These are phyloP conservation scores for Ustilago loliicola DNA, from an alignment of 1,284 basidiomycete genomes.

Conservation along the genomic window DNA sequence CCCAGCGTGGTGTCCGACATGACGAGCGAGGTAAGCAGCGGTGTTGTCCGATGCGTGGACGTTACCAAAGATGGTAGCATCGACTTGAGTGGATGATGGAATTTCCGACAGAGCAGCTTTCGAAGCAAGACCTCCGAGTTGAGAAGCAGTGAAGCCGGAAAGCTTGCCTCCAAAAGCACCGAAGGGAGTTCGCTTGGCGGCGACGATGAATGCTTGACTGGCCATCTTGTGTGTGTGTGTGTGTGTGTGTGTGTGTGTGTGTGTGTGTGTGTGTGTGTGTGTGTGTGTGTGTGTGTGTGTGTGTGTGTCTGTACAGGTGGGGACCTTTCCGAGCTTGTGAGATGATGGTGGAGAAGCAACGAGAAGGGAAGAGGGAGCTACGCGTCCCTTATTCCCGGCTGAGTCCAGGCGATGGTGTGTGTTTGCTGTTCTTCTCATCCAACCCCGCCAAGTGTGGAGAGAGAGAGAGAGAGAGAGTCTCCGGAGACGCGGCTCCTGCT, in stretches of 20 bases:
- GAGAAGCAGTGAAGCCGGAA: slow-evolving; percentile 53
- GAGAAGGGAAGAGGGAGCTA: neutral
- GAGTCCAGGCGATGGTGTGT: neutral
- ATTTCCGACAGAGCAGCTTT: slow-evolving; percentile 74
- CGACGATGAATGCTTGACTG: slow-evolving; percentile 70
- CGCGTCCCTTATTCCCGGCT: slow-evolving; percentile 3
- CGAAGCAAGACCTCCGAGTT: slow-evolving; percentile 74
- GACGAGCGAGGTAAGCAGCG: slow-evolving; percentile 93
- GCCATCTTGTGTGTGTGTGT: slow-evolving; percentile 25
- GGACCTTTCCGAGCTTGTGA: neutral
- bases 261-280: neutral
- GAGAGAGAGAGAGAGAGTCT: neutral
- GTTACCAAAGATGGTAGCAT: slow-evolving; percentile 70
- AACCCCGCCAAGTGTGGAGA: slow-evolving; percentile 4
- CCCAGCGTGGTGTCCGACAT: slow-evolving; percentile 90
- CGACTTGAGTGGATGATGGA: slow-evolving; percentile 71
- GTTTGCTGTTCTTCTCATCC: slow-evolving; percentile 6
- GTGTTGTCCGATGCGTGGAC: slow-evolving; percentile 71
- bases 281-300: too few species aligned
- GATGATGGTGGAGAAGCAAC: neutral
- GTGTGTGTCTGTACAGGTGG: neutral
- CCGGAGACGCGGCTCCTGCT: slow-evolving; percentile 3
- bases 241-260: too few species aligned
- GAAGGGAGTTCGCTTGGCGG: slow-evolving; percentile 74
- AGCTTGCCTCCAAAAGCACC: slow-evolving; percentile 75